Percentiles rank a stretch among this genome's conserved stretches.
phyloP scores from a whole-genome alignment of 768 basidiomycete genomes.

The Auricularia sp. region DNA sequence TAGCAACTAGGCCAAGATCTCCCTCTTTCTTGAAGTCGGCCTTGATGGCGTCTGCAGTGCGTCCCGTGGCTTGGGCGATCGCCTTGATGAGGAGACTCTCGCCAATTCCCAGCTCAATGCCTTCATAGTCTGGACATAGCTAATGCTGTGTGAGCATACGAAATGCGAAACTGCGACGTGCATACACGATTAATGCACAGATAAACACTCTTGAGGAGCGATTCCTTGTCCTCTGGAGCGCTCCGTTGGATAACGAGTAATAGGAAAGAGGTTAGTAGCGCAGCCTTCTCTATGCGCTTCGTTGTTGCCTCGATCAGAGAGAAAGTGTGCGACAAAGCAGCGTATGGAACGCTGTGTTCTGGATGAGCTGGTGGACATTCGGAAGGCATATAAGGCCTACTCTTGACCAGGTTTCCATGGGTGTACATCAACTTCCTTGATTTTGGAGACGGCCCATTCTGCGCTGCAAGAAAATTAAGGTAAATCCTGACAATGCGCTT shows the following conservation, averaged over 20 bases:
- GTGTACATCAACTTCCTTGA: slow-evolving; percentile 60
- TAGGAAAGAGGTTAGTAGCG: slow-evolving; percentile 80
- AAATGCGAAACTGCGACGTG: slow-evolving; percentile 6
- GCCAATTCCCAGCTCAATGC: slow-evolving; percentile 92
- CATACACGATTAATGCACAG: slow-evolving; percentile 91
- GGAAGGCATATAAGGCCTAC: slow-evolving; percentile 37
- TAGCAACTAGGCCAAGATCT: slow-evolving; percentile 93
- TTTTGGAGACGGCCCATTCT: slow-evolving; percentile 52
- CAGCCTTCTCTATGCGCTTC: slow-evolving; percentile 87
- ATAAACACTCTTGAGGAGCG: slow-evolving; percentile 83
- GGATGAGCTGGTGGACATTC: background rate
- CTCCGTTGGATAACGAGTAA: slow-evolving; percentile 83
- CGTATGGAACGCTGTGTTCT: slow-evolving; percentile 73
- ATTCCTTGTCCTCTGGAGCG: slow-evolving; percentile 57
- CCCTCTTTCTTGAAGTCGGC: slow-evolving; percentile 90
- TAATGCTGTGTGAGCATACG: slow-evolving; percentile 20
- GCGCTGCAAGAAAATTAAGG: slow-evolving; percentile 34
- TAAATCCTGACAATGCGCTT: background rate
- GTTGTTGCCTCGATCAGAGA: slow-evolving; percentile 87
- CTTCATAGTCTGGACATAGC: slow-evolving; percentile 92
- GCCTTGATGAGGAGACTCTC: slow-evolving; percentile 92
- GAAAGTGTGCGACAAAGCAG: slow-evolving; percentile 83
- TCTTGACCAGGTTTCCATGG: slow-evolving; percentile 79
- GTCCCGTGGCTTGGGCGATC: slow-evolving; percentile 90
- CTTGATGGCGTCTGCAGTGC: slow-evolving; percentile 72